Conservation (phyloP, 2,329 filamentous ascomycete species). For the Sarocladiaceae sp. region DNA sequence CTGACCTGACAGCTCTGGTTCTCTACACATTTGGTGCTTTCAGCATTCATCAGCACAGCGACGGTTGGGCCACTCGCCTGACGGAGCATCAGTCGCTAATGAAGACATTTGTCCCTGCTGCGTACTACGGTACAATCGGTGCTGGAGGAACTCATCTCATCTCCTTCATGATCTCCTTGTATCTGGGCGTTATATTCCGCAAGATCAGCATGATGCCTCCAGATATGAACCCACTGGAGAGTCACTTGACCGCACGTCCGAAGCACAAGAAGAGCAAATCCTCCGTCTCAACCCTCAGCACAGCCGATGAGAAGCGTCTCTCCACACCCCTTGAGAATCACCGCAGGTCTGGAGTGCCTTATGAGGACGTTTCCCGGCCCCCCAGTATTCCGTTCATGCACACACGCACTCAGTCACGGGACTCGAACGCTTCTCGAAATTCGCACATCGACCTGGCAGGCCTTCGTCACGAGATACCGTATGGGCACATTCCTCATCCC, state of each 20-base stretch:
- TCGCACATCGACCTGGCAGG: slow-evolving; percentile 50
- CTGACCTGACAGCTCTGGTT: slow-evolving; percentile 55
- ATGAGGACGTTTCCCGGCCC: slow-evolving; percentile 40
- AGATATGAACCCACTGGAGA: slow-evolving; percentile 91
- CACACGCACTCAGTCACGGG: slow-evolving; percentile 60
- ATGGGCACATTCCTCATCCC: slow-evolving; percentile 32
- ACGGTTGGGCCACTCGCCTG: slow-evolving; percentile 59
- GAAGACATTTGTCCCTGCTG: slow-evolving; percentile 55
- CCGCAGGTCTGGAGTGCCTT: slow-evolving; percentile 35
- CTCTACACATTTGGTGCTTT: slow-evolving; percentile 52
- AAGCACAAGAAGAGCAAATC: slow-evolving; percentile 69
- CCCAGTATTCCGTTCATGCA: slow-evolving; percentile 71
- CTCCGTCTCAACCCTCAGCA: slow-evolving; percentile 42
- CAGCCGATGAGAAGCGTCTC: slow-evolving; percentile 53
- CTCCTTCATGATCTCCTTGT: slow-evolving; percentile 65
- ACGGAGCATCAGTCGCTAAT: slow-evolving; percentile 45
- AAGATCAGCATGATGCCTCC: slow-evolving; percentile 78
- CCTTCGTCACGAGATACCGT: slow-evolving; percentile 46
- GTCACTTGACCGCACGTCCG: slow-evolving; percentile 68
- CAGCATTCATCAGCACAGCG: slow-evolving; percentile 36
- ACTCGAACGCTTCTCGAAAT: slow-evolving; percentile 46
- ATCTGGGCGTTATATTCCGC: slow-evolving; percentile 71
- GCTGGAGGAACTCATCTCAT: slow-evolving; percentile 63
- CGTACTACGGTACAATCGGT: slow-evolving; percentile 61
- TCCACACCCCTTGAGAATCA: slow-evolving; percentile 37